phyloP scores from a whole-genome alignment of 106 monocot genomes.

The Allium cepa region DNA sequence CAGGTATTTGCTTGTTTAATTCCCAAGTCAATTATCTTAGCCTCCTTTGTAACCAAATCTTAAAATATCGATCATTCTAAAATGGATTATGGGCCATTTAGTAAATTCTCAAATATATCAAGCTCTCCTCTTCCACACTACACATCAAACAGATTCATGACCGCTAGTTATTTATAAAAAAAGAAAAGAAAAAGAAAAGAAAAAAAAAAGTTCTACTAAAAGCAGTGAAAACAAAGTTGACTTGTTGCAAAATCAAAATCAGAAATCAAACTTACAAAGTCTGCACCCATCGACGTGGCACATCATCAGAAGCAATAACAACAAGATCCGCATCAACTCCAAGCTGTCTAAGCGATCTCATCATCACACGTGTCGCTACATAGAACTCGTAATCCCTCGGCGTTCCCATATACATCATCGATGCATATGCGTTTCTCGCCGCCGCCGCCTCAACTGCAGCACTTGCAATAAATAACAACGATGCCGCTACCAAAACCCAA shows the following conservation, averaged over 20 bases:
- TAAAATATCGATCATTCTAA: no score
- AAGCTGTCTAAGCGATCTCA: constrained; percentile 16
- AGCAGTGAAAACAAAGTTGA: not conserved
- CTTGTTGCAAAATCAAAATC: no score
- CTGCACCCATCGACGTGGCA: constrained; percentile 12
- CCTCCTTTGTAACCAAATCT: no score
- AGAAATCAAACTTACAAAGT: not conserved
- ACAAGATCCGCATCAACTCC: constrained; percentile 20
- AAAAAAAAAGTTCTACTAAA: no score
- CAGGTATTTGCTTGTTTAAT: no score
- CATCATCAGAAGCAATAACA: constrained; percentile 21
- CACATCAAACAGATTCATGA: not conserved
- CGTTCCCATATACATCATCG: constrained; percentile 30
- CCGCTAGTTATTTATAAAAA: not conserved
- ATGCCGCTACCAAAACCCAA: not conserved
- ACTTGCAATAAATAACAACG: not conserved
- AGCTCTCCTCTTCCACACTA: no score
- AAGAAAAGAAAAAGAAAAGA: no score
- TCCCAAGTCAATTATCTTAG: no score
- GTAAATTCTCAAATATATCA: no score
- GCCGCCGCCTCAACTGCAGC: not conserved
- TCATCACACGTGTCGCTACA: constrained; percentile 19
- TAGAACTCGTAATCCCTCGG: constrained; percentile 29
- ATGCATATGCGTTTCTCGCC: constrained; percentile 14
- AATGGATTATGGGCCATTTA: no score